Base-by-base conservation (phyloP, 176 grass and related monocot genomes). In the Areca catechu region DNA sequence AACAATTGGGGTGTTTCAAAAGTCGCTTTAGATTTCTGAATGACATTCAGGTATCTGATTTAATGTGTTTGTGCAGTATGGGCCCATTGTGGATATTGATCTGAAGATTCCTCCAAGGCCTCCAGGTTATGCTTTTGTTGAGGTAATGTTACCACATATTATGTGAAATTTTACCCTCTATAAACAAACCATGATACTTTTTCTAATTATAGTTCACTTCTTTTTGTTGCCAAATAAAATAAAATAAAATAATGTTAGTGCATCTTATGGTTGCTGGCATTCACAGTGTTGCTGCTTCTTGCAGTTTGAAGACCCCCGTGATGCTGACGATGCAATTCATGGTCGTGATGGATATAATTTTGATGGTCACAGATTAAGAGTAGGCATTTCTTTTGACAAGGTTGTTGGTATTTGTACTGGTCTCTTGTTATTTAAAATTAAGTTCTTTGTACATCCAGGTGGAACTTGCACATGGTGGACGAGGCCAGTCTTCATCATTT, bases 71-170 rank as follows among this genome's bases (percentile, higher is more conserved):
- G 20, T 70, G 52, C 74, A 98, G 93, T 98, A 88, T 82, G 93
- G 93, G 20, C 77, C 70, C 18, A 89, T 98, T 76, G 79, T 98
- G 50, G 93, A 91, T 52, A 82, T 98, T 79, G 93, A 98, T 78
- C 70, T 98, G 84, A 92, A 98, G 76, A 63, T 98, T 19, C 88
- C 93, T 63, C 93, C 93, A 4, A 89, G 88, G 63, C 88, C 93
- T 4, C 93, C 93, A 67, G 93, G 93, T 52, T 98, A 81, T 86
- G 93, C 88, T 80, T 98, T 98, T 83, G 66, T 98, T 50, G 93
- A 98, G 87, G 93, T 90, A 71, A 66, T 58, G 15, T 16, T 29
- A 6, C 27, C 22, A 5, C 34, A 43, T 43, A 5, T 43, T 43
- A 43, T 43, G 9, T 43, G 34, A 43, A 43, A 43, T 43, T 43